A percentile compares a stretch with the other conserved stretches of the same genome.
phyloP scores from a whole-genome alignment of 1,139 yeast species.

The Geotrichum candidum region DNA sequence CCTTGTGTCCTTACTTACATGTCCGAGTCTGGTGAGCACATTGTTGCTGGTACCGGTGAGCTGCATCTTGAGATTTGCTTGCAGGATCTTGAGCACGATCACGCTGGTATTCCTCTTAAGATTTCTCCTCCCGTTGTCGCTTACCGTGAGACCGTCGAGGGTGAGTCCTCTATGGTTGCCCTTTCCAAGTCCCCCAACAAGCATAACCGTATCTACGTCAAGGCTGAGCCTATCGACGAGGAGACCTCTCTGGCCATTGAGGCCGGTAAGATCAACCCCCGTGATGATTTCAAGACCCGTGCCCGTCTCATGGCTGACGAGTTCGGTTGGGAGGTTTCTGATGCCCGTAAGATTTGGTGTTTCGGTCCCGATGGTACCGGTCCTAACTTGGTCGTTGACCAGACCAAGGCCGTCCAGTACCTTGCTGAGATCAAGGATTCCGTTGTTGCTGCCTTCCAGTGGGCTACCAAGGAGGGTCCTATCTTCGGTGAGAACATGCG shows the following conservation, averaged over 20 bases:
- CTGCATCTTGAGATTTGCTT: slow-evolving; percentile 98
- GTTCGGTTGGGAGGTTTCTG: slow-evolving; percentile 99
- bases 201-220: slow-evolving; percentile 99
- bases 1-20: slow-evolving; percentile 92
- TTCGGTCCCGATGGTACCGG: slow-evolving; percentile 99
- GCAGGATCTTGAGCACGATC: slow-evolving; percentile 94
- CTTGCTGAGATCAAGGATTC: slow-evolving; percentile 98
- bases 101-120: slow-evolving; percentile 98
- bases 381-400: slow-evolving; percentile 98
- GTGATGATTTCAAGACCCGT: slow-evolving; percentile 98
- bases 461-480: slow-evolving; percentile 99
- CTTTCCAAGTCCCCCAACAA: slow-evolving; percentile 99
- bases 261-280: slow-evolving; percentile 83
- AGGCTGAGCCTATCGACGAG: slow-evolving; percentile 94
- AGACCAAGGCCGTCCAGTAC: slow-evolving; percentile 99
- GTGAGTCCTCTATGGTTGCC: slow-evolving; percentile 91
- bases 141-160: slow-evolving; percentile 97
- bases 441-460: slow-evolving; percentile 99
- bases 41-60: slow-evolving; percentile 99
- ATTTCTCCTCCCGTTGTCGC: slow-evolving; percentile 97
- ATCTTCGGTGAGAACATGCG: slow-evolving; percentile 93
- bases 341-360: slow-evolving; percentile 99
- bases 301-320: slow-evolving; percentile 99
- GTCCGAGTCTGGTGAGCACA: slow-evolving; percentile 97
- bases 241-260: slow-evolving; percentile 92